Conservation (phyloP, 2,329 filamentous ascomycete species). For the Cladosporium sp. region DNA sequence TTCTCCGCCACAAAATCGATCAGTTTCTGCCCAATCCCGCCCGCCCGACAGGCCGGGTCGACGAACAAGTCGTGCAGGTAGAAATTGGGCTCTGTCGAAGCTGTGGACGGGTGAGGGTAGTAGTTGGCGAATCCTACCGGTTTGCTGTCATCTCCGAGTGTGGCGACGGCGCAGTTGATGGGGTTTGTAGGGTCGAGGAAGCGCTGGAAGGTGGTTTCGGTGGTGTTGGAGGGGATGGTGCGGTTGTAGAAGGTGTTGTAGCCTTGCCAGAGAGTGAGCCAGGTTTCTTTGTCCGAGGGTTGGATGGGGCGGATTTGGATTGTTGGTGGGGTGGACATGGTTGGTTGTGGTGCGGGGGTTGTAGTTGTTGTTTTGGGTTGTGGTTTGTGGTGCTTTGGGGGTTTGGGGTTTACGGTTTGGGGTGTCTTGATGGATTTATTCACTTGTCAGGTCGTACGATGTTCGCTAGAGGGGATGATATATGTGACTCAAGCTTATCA, state of each 20-base stretch:
- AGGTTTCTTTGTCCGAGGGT: constrained; percentile 4
- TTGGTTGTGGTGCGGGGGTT: background rate
- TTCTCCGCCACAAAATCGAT: constrained; percentile 73
- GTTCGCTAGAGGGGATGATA: background rate
- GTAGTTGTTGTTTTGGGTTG: too few relatives aligned
- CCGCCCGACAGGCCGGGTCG: constrained; percentile 4
- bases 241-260: constrained; percentile 15
- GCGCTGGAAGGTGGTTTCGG: constrained; percentile 11
- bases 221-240: constrained; percentile 9
- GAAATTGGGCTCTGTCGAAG: constrained; percentile 7
- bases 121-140: constrained; percentile 5
- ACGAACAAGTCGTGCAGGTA: constrained; percentile 13
- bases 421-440: background rate
- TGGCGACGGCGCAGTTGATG: constrained; percentile 3
- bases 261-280: constrained; percentile 12
- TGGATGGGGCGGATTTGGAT: constrained; percentile 9
- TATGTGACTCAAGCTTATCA: background rate
- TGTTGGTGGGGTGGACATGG: background rate
- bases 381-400: background rate
- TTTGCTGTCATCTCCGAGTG: background rate
- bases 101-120: constrained; percentile 6
- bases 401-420: too few relatives aligned
- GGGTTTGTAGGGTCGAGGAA: constrained; percentile 6
- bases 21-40: constrained; percentile 58
- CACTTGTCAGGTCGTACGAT: background rate